These are phyloP conservation scores for Tanacetum coccineum DNA, from an alignment of 129 eudicot genomes.

Conservation along the genomic window DNA sequence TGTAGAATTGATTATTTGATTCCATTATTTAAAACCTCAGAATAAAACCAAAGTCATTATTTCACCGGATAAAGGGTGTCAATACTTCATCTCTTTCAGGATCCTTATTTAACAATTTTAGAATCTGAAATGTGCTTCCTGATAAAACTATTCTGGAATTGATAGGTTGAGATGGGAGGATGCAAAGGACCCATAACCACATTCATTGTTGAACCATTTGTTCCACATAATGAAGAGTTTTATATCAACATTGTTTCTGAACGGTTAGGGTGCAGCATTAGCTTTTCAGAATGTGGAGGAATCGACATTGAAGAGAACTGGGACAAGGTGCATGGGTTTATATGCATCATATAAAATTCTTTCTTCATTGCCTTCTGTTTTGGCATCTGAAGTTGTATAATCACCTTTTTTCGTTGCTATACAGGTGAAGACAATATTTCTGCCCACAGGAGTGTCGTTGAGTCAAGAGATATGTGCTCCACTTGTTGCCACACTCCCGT, in stretches of 20 bases:
- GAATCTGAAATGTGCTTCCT: neutral
- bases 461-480: conserved; percentile 90
- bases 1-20: no score
- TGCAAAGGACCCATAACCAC: conserved; percentile 92
- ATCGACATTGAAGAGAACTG: conserved; percentile 93
- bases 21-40: no score
- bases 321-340: conserved; percentile 70
- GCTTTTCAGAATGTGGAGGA: conserved; percentile 93
- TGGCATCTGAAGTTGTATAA: neutral
- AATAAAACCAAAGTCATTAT: neutral
- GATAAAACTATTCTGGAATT: neutral
- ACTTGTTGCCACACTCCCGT: conserved; percentile 93
- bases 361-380: neutral
- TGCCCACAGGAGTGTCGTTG: conserved; percentile 75
- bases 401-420: neutral
- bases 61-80: neutral
- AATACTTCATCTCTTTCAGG: neutral
- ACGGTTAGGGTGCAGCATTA: conserved; percentile 68
- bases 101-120: neutral
- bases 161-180: conserved; percentile 86
- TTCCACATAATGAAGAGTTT: conserved; percentile 88
- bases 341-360: neutral
- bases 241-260: conserved; percentile 73
- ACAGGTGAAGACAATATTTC: conserved; percentile 81
- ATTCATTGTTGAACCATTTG: conserved; percentile 82